Percentiles rank a stretch among this genome's conserved stretches.
Evolutionary conservation across 768 basidiomycete genomes (phyloP).

Genomic region (Mrakia blollopis): DNA sequence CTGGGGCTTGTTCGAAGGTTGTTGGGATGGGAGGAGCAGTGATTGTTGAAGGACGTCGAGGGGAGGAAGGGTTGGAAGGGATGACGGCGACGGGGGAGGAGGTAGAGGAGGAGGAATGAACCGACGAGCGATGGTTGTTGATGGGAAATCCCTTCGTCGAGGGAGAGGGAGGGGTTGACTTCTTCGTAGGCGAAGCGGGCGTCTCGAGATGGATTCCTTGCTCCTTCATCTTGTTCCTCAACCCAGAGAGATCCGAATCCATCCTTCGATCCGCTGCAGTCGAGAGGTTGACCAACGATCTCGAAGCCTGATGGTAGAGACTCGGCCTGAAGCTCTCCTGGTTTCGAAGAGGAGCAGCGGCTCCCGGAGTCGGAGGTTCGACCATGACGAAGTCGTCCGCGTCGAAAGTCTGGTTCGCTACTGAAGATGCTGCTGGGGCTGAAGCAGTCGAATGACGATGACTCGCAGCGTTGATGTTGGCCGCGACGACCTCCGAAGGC

Average conservation of each 20-base stretch:
- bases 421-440: too few species aligned
- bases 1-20: not conserved
- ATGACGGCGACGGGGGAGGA: too few species aligned
- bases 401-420: not conserved
- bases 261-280: slow-evolving; percentile 21
- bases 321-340: slow-evolving; percentile 33
- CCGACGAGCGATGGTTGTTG: slow-evolving; percentile 27
- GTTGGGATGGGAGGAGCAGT: not conserved
- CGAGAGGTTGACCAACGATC: slow-evolving; percentile 35
- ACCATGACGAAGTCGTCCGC: slow-evolving; percentile 19
- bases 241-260: slow-evolving; percentile 32
- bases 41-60: not conserved
- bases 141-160: slow-evolving; percentile 13
- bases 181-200: not conserved
- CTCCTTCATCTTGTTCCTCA: slow-evolving; percentile 33
- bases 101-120: not conserved
- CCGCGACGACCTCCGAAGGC: slow-evolving; percentile 30
- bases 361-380: slow-evolving; percentile 31
- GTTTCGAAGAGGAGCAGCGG: not conserved
- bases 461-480: not conserved
- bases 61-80: not conserved
- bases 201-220: slow-evolving; percentile 24
- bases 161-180: not conserved
- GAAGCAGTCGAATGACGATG: not conserved
- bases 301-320: slow-evolving; percentile 36